Evolutionary conservation across 352 stramenopile genomes (phyloP).

Genomic region (Phytophthora sp.): DNA sequence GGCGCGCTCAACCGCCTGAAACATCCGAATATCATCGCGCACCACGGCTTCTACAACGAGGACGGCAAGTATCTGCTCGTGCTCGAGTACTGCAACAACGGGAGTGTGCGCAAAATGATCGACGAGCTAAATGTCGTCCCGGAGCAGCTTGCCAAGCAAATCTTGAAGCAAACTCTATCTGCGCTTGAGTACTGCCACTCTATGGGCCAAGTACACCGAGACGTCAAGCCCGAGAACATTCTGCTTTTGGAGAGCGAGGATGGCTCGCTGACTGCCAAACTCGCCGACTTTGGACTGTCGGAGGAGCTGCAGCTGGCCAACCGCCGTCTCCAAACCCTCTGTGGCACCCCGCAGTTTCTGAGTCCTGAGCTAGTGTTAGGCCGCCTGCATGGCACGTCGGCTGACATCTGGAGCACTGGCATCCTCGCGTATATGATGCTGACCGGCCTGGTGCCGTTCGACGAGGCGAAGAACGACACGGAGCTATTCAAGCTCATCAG

Average conservation of each 20-base stretch:
- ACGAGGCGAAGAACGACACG: slow-evolving; percentile 52
- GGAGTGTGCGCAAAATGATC: slow-evolving; percentile 84
- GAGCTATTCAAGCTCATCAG: slow-evolving; percentile 87
- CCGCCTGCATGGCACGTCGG: slow-evolving; percentile 89
- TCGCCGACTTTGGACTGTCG: slow-evolving; percentile 91
- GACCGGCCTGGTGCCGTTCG: slow-evolving; percentile 62
- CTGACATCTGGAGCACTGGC: slow-evolving; percentile 95
- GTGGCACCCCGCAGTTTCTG: slow-evolving; percentile 96
- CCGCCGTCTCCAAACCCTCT: slow-evolving; percentile 90
- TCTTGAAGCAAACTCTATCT: slow-evolving; percentile 80
- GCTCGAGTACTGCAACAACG: slow-evolving; percentile 85
- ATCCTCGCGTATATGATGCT: slow-evolving; percentile 96
- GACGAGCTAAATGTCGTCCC: slow-evolving; percentile 61
- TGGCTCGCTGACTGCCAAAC: slow-evolving; percentile 87
- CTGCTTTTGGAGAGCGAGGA: slow-evolving; percentile 79
- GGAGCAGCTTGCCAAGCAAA: slow-evolving; percentile 66
- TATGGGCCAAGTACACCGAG: slow-evolving; percentile 91
- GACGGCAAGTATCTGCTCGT: slow-evolving; percentile 83
- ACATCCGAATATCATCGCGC: slow-evolving; percentile 82
- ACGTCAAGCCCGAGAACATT: slow-evolving; percentile 88
- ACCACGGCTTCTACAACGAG: slow-evolving; percentile 85
- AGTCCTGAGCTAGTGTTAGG: slow-evolving; percentile 96
- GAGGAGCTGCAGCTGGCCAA: slow-evolving; percentile 90
- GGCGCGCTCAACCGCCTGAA: slow-evolving; percentile 70
- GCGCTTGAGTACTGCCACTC: slow-evolving; percentile 89